Base-by-base conservation (phyloP, 1,284 basidiomycete genomes). In the Neolentinus lepideus region DNA sequence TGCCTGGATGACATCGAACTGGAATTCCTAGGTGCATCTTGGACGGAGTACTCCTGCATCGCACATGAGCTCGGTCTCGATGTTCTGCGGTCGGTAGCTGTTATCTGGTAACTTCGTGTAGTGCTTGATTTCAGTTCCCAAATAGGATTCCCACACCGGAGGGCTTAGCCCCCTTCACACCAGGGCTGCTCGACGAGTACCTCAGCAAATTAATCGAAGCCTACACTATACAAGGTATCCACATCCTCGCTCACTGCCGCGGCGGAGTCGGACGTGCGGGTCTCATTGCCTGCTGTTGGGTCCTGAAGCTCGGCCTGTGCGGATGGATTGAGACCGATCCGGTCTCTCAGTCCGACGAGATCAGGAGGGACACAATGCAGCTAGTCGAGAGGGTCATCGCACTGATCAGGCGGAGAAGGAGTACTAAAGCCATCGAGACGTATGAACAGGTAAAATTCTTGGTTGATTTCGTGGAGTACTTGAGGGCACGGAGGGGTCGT, bases 211-310 rank as follows among this genome's bases (percentile, higher is more conserved):
- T 98, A 55, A 87, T 94, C 47, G 68, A 80, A 16, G 70, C 72
- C 4, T 97, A 95, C 65, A 92, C 94, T 0, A 72, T 95, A 8
- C 75, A 74, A 6, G 94, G 94, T 1, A 68, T 80, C 1, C 79
- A 85, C 31, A 81, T 96, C 2, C 80, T 98, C 4, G 90, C 90
- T 4, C 96, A 98, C 64, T 99, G 96, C 68, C 83, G 96, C 25
- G 96, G 95, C 33, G 96, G 96, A 4, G 90, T 99, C 3, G 96
- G 96, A 0, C 82, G 96, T 25, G 96, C 96, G 0, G 95, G 95
- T 1, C 78, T 98, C 43, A 80, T 98, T 33, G 95, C 95, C 1
- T 93, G 90, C 63, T 90, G 89, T 61, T 98, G 96, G 96, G 80
- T 92, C 66, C 76, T 97, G 59, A 95, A 92, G 69, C 85, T 98